Evolutionary conservation across 257 asterid species (phyloP).

Genomic region (Ligustrum vulgare): DNA sequence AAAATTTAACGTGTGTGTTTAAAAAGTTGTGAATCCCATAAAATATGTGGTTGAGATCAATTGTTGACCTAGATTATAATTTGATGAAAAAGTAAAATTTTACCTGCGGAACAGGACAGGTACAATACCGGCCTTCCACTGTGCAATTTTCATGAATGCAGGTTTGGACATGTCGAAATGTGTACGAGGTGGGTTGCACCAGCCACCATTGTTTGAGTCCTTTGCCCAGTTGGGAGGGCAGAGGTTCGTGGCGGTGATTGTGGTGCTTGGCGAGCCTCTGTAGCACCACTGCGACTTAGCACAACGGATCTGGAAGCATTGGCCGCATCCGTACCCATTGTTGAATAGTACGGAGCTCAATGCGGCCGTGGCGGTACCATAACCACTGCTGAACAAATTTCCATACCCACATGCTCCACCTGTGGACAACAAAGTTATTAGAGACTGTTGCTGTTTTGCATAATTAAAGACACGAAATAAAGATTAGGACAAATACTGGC

Average conservation of each 20-base stretch:
- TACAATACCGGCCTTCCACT: constrained; percentile 76
- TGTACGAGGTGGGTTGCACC: constrained; percentile 91
- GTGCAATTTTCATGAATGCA: constrained; percentile 78
- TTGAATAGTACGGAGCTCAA: constrained; percentile 69
- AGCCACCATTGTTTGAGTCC: constrained; percentile 75
- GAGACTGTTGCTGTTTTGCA: too few relatives aligned
- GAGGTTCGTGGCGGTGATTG: constrained; percentile 77
- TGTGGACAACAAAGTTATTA: background rate
- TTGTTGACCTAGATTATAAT: background rate
- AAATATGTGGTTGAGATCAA: too few relatives aligned
- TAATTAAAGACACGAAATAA: too few relatives aligned
- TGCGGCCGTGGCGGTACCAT: constrained; percentile 79
- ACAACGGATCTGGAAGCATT: constrained; percentile 71
- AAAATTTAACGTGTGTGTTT: too few relatives aligned
- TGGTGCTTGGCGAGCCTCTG: constrained; percentile 48
- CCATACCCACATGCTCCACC: constrained; percentile 95
- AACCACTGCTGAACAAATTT: constrained; percentile 58
- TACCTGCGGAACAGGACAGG: constrained; percentile 74
- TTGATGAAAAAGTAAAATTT: background rate
- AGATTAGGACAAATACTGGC: too few relatives aligned
- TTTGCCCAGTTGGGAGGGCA: constrained; percentile 84
- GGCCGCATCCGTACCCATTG: constrained; percentile 88
- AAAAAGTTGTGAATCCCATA: too few relatives aligned
- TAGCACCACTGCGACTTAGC: constrained; percentile 48
- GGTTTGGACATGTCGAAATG: constrained; percentile 90